Evolutionary conservation across 352 stramenopile genomes (phyloP).

Genomic region (Pythium folliculosum): DNA sequence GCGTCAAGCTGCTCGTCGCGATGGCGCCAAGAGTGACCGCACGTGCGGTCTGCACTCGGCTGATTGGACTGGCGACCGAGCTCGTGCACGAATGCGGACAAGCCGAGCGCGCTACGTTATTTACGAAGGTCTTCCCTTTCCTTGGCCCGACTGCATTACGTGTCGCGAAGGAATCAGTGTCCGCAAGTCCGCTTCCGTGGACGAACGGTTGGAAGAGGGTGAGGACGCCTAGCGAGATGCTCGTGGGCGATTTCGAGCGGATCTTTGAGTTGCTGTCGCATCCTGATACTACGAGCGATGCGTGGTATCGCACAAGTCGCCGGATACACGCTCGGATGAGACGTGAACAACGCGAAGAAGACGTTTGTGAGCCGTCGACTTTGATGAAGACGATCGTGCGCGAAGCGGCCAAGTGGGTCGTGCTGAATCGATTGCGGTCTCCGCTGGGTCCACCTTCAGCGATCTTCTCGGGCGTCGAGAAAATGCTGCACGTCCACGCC

Average conservation of each 20-base stretch:
- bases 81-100: slow-evolving; percentile 12
- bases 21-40: neutral
- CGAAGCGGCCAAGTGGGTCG: slow-evolving; percentile 66
- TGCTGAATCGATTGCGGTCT: slow-evolving; percentile 72
- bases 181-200: neutral
- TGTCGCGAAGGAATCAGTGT: neutral
- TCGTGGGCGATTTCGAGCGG: slow-evolving; percentile 27
- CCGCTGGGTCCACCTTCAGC: slow-evolving; percentile 74
- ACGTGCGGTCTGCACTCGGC: neutral
- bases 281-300: slow-evolving; percentile 7
- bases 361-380: slow-evolving; percentile 5
- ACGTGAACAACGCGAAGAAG: neutral
- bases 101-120: neutral
- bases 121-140: neutral
- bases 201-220: slow-evolving; percentile 7
- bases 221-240: slow-evolving; percentile 18
- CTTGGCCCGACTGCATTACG: neutral
- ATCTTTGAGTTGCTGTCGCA: slow-evolving; percentile 24
- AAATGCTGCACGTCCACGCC: slow-evolving; percentile 41
- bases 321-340: slow-evolving; percentile 20
- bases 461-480: slow-evolving; percentile 79
- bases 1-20: slow-evolving; percentile 1
- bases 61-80: slow-evolving; percentile 2
- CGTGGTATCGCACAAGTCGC: slow-evolving; percentile 25
- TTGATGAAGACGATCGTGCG: slow-evolving; percentile 29